phyloP scores from a whole-genome alignment of 306 rosid species.

The Canavalia ensiformis region DNA sequence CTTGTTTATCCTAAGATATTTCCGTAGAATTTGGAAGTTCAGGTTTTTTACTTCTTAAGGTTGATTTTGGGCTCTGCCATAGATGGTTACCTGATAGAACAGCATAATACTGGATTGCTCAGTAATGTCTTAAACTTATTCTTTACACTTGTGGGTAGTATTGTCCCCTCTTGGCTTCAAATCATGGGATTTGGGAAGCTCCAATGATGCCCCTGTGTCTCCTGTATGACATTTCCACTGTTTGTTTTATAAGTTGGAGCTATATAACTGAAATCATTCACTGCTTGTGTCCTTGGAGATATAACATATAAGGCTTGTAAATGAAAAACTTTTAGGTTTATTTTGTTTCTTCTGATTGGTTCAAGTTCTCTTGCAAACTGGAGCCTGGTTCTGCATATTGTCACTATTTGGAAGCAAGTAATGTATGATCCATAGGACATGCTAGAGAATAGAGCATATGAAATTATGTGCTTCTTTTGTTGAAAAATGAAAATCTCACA shows the following conservation, averaged over 20 bases:
- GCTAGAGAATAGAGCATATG: too few species aligned
- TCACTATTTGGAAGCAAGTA: not conserved
- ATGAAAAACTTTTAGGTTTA: not conserved
- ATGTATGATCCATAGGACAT: too few species aligned
- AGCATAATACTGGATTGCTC: not conserved
- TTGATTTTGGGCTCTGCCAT: constrained; percentile 12
- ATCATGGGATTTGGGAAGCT: not conserved
- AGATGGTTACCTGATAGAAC: not conserved
- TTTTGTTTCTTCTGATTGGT: constrained; percentile 10
- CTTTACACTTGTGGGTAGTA: not conserved
- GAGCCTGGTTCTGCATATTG: not conserved
- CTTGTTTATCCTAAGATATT: too few species aligned
- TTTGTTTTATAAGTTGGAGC: not conserved
- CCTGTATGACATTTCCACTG: constrained; percentile 4
- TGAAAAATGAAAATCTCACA: not conserved
- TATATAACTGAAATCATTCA: not conserved
- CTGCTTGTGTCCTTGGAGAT: not conserved
- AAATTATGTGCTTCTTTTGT: not conserved
- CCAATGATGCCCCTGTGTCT: not conserved
- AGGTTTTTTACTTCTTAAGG: not conserved
- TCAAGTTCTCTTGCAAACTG: constrained; percentile 5
- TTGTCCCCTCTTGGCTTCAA: constrained; percentile 9
- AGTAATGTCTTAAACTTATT: not conserved
- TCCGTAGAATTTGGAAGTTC: not conserved
- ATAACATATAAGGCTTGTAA: not conserved